Evolutionary conservation across 176 grass and related monocot species (phyloP).

Genomic region (Cenchrus americanus): DNA sequence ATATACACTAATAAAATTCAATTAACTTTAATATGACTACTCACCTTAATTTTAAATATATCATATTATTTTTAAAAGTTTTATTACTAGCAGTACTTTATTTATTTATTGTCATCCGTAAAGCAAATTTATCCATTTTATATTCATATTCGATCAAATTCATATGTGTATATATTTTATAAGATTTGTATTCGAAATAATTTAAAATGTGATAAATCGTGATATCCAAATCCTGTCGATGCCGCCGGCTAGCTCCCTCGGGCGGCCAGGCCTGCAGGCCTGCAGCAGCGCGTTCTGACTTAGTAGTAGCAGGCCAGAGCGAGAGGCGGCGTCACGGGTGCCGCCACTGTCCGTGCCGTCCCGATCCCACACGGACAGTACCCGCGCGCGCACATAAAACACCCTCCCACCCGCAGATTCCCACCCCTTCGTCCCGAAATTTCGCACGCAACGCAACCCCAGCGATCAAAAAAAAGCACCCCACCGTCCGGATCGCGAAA

Average conservation of each 20-base stretch:
- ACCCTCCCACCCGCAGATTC: constrained; percentile 14
- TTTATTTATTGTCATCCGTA: too few species aligned
- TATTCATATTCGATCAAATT: too few species aligned
- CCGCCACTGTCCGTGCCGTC: constrained; percentile 14
- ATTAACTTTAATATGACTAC: too few species aligned
- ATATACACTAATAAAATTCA: too few species aligned
- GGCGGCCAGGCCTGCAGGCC: background rate
- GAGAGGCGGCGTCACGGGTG: constrained; percentile 44
- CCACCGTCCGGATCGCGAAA: background rate
- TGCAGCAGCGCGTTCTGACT: background rate
- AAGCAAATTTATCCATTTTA: too few species aligned
- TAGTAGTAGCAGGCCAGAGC: constrained; percentile 9
- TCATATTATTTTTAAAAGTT: too few species aligned
- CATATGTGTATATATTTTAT: too few species aligned
- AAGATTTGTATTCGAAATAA: too few species aligned
- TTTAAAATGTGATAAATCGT: too few species aligned
- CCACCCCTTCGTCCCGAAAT: background rate
- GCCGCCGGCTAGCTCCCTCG: background rate
- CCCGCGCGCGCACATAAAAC: constrained; percentile 27
- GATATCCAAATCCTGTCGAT: background rate
- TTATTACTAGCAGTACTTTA: too few species aligned
- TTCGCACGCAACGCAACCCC: background rate
- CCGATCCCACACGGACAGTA: background rate
- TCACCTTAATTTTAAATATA: too few species aligned
- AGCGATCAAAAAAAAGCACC: background rate